Evolutionary conservation across 352 stramenopile genomes (phyloP).

Genomic region (Phytopythium mirpurense): DNA sequence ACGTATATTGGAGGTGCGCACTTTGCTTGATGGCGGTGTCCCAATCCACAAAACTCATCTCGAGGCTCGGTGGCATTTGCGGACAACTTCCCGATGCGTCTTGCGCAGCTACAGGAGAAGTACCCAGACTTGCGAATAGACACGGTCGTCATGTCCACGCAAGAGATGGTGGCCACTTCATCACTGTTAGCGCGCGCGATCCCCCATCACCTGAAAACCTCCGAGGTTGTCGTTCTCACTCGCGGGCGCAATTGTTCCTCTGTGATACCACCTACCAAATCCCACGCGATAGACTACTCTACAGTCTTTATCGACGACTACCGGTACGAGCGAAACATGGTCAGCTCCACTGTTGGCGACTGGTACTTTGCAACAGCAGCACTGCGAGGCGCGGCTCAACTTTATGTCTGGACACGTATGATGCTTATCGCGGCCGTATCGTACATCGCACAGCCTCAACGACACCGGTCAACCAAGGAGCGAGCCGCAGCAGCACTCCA

Average conservation of each 20-base stretch:
- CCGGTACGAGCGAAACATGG: conserved; percentile 38
- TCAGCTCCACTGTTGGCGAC: conserved; percentile 28
- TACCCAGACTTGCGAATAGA: conserved; percentile 20
- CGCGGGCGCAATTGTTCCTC: conserved; percentile 18
- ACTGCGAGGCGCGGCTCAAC: conserved; percentile 26
- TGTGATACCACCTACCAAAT: background rate
- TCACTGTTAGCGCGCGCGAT: conserved; percentile 9
- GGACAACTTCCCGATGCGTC: conserved; percentile 25
- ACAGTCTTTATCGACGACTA: conserved; percentile 49
- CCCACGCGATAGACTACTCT: conserved; percentile 5
- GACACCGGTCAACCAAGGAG: background rate
- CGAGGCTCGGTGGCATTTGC: conserved; percentile 14
- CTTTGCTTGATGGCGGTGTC: conserved; percentile 17
- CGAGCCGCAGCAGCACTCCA: background rate
- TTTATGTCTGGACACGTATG: conserved; percentile 47
- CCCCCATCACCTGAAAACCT: conserved; percentile 15
- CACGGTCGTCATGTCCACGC: conserved; percentile 1
- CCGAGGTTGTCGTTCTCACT: conserved; percentile 28
- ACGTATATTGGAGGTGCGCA: background rate
- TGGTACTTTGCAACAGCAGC: conserved; percentile 23
- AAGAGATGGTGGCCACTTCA: conserved; percentile 12
- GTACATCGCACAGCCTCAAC: conserved; percentile 3
- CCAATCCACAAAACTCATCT: conserved; percentile 14
- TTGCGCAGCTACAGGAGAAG: conserved; percentile 12
- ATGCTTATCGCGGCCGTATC: conserved; percentile 12